These are phyloP conservation scores for Trametes sp. DNA, from an alignment of 1,284 basidiomycete species.

Conservation along the genomic window DNA sequence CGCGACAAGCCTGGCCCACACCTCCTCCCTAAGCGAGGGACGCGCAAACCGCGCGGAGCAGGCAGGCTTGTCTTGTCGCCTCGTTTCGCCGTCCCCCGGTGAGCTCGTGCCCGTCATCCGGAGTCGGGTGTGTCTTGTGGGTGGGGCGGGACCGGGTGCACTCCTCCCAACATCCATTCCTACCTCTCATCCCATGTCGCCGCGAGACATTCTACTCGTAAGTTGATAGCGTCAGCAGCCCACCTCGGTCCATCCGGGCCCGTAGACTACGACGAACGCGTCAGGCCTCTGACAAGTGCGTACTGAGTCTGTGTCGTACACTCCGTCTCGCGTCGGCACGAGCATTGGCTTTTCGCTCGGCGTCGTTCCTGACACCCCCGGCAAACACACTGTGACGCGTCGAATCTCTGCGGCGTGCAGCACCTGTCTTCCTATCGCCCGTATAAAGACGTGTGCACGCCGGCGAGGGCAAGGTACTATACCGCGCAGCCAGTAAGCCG, in stretches of 20 bases:
- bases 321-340: background rate
- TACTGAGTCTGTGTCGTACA: background rate
- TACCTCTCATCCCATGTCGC: too few species aligned
- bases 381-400: background rate
- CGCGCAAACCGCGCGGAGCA: background rate
- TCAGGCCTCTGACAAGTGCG: background rate
- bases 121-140: background rate
- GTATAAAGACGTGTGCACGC: slow-evolving; percentile 1
- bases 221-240: background rate
- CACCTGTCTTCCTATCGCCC: background rate
- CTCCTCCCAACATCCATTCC: too few species aligned
- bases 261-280: background rate
- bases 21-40: background rate
- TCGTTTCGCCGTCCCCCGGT: background rate
- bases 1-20: background rate
- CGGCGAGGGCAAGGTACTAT: background rate
- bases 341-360: background rate
- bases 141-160: too few species aligned
- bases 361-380: background rate
- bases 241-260: background rate
- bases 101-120: background rate
- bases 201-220: background rate
- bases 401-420: background rate
- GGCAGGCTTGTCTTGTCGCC: background rate
- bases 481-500: slow-evolving; percentile 7